Conservation (phyloP, 768 basidiomycete species). For the Grammothele lineata region DNA sequence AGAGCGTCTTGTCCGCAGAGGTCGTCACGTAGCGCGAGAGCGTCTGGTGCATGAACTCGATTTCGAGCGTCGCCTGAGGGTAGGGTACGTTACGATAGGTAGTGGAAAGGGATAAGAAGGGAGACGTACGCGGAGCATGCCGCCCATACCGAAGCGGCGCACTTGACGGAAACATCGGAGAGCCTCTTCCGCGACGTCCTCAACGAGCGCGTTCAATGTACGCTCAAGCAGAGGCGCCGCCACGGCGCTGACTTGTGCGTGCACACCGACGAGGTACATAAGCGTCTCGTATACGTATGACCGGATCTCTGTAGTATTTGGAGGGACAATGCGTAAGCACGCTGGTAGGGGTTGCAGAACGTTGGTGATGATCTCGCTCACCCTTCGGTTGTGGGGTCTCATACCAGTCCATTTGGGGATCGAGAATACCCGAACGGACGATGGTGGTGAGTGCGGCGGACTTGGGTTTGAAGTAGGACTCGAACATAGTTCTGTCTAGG, state of each 20-base stretch:
- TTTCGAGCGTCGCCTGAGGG: slow-evolving; percentile 92
- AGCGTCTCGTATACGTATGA: slow-evolving; percentile 90
- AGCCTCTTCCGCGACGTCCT: slow-evolving; percentile 79
- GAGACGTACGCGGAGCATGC: slow-evolving; percentile 85
- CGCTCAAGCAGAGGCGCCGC: slow-evolving; percentile 80
- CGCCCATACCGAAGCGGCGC: slow-evolving; percentile 93
- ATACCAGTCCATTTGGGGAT: slow-evolving; percentile 87
- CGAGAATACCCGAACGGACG: slow-evolving; percentile 75
- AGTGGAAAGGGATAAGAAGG: neutral
- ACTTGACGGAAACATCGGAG: slow-evolving; percentile 85
- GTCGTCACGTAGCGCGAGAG: slow-evolving; percentile 84
- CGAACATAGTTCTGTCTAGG: slow-evolving; percentile 86
- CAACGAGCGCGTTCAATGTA: slow-evolving; percentile 75
- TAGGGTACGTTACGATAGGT: neutral
- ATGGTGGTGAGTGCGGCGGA: slow-evolving; percentile 61
- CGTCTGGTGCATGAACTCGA: slow-evolving; percentile 98
- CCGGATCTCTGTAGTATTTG: slow-evolving; percentile 66
- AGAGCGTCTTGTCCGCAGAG: slow-evolving; percentile 75
- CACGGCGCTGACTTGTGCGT: slow-evolving; percentile 82
- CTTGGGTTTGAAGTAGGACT: slow-evolving; percentile 82
- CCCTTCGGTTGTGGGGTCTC: slow-evolving; percentile 91
- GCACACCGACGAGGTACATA: slow-evolving; percentile 85
- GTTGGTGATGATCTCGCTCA: too few species aligned
- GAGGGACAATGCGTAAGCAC: neutral
- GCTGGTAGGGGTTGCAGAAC: neutral